phyloP scores from a whole-genome alignment of 2,329 filamentous ascomycete genomes.

The Hymenoscyphus albidus region DNA sequence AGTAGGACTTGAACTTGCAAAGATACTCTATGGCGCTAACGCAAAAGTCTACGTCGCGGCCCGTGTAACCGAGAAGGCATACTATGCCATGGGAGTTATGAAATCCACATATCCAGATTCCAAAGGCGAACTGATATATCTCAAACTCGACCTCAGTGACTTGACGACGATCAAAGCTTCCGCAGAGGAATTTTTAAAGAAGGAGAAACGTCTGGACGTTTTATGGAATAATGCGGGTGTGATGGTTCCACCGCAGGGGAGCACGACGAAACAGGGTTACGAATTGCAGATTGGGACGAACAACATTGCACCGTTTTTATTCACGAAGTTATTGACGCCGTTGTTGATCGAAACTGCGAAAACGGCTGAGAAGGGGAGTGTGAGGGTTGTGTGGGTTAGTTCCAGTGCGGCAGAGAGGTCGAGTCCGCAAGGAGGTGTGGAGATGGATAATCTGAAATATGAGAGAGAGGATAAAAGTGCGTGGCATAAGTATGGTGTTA shows the following conservation, averaged over 20 bases:
- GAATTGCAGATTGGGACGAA: slow-evolving; percentile 40
- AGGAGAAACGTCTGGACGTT: slow-evolving; percentile 39
- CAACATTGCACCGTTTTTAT: slow-evolving; percentile 37
- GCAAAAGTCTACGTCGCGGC: slow-evolving; percentile 44
- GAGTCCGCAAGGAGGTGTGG: slow-evolving; percentile 23
- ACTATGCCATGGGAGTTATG: slow-evolving; percentile 40
- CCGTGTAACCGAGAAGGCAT: slow-evolving; percentile 39
- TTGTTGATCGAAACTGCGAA: slow-evolving; percentile 34
- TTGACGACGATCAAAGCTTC: slow-evolving; percentile 39
- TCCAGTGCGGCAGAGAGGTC: slow-evolving; percentile 30
- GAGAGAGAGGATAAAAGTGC: slow-evolving; percentile 17
- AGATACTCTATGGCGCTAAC: slow-evolving; percentile 40
- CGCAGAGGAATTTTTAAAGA: slow-evolving; percentile 36
- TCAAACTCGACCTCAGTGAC: slow-evolving; percentile 40
- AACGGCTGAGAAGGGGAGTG: slow-evolving; percentile 24
- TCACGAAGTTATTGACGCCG: slow-evolving; percentile 39
- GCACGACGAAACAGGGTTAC: slow-evolving; percentile 36
- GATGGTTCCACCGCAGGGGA: slow-evolving; percentile 36
- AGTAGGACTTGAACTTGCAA: slow-evolving; percentile 39
- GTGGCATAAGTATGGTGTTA: slow-evolving; percentile 26
- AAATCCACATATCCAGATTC: slow-evolving; percentile 31
- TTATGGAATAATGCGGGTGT: slow-evolving; percentile 42
- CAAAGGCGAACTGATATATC: slow-evolving; percentile 36
- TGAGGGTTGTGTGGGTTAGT: slow-evolving; percentile 37
- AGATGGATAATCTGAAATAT: slow-evolving; percentile 29